Conservation (phyloP, 176 grass and related monocot genomes). For the Oryza glumipatula region DNA sequence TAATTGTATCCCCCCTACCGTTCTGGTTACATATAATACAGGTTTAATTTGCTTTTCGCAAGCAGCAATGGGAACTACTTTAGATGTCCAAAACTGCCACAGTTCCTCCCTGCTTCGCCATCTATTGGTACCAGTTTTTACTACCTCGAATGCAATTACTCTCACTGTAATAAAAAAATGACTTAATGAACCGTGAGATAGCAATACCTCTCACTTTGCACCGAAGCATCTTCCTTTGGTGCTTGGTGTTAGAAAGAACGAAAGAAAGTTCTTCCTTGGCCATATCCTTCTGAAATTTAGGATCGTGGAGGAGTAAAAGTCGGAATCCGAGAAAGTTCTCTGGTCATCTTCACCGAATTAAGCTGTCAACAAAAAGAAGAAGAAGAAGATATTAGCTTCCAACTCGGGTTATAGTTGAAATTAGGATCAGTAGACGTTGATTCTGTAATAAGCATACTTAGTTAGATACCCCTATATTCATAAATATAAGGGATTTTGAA, state of each 20-base stretch:
- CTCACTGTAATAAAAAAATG: neutral
- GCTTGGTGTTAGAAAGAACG: neutral
- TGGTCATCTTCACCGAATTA: constrained; percentile 56
- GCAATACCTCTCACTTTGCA: neutral
- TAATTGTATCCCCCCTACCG: neutral
- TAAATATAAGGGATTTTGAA: too few relatives aligned
- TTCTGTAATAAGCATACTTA: neutral
- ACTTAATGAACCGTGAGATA: neutral
- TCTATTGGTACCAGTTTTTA: neutral
- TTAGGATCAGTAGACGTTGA: too few relatives aligned
- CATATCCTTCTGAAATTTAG: neutral
- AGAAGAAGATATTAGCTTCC: neutral
- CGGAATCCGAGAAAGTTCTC: constrained; percentile 32
- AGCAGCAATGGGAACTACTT: neutral
- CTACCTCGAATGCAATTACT: neutral
- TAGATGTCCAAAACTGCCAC: neutral
- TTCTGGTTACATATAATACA: neutral
- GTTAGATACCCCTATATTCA: too few relatives aligned
- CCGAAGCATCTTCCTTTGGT: neutral
- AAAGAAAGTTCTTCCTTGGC: neutral
- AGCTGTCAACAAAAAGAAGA: constrained; percentile 32
- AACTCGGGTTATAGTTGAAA: neutral
- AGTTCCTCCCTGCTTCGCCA: neutral
- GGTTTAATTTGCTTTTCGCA: neutral
- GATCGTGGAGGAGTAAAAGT: constrained; percentile 10